phyloP scores from a whole-genome alignment of 1,139 yeast species.

The Saccharomyces hybrid region DNA sequence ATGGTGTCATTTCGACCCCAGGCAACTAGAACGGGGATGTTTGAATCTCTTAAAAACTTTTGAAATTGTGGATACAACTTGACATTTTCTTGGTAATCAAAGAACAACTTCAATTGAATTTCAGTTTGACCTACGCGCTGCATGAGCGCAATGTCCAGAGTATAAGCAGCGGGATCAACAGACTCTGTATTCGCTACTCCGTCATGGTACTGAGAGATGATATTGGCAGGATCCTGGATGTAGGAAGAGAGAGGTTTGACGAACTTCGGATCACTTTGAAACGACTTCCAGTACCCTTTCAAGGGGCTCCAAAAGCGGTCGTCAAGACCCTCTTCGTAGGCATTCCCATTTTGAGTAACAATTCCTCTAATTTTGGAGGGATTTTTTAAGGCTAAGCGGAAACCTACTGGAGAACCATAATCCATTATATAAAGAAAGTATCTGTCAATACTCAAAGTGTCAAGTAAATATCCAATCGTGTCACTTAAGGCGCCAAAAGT shows the following conservation, averaged over 20 bases:
- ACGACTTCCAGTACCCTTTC: constrained; percentile 31
- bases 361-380: constrained; percentile 32
- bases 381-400: not conserved
- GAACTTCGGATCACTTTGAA: constrained; percentile 12
- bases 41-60: constrained; percentile 30
- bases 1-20: constrained; percentile 42
- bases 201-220: not conserved
- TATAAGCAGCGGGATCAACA: constrained; percentile 34
- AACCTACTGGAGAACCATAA: not conserved
- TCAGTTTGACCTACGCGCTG: constrained; percentile 27
- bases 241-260: not conserved
- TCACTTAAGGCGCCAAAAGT: not conserved
- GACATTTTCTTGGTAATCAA: constrained; percentile 36
- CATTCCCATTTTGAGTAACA: constrained; percentile 41
- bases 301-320: constrained; percentile 36
- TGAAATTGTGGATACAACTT: constrained; percentile 33
- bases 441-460: not conserved
- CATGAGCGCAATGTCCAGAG: constrained; percentile 32
- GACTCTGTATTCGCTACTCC: constrained; percentile 19
- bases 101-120: constrained; percentile 34
- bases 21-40: constrained; percentile 36
- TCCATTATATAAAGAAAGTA: not conserved
- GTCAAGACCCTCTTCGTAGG: constrained; percentile 38
- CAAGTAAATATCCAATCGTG: not conserved
- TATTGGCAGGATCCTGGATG: not conserved